These are phyloP conservation scores for Talaromyces liani DNA, from an alignment of 495 filamentous ascomycete genomes.

Conservation along the genomic window DNA sequence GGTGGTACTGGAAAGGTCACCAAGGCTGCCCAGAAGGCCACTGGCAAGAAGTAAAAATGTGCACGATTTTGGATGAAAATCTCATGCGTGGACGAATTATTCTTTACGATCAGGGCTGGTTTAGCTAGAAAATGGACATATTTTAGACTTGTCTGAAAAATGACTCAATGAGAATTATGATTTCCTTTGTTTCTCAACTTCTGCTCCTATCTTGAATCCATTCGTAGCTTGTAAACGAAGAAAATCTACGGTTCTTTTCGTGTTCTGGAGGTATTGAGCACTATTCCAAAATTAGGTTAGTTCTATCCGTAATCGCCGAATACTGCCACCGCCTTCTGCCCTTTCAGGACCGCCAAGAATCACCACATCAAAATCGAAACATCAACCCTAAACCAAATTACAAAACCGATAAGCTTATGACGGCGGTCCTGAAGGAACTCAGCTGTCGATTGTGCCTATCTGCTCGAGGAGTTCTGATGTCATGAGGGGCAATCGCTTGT, in stretches of 20 bases:
- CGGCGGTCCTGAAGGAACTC: not conserved
- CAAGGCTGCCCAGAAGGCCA: constrained; percentile 61
- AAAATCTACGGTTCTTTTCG: not conserved
- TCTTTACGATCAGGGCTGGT: constrained; percentile 3
- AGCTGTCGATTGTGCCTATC: not conserved
- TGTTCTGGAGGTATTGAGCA: not conserved
- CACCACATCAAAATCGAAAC: not conserved
- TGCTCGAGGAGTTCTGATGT: not conserved
- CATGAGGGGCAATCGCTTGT: not conserved
- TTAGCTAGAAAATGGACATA: constrained; percentile 6
- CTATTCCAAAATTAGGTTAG: not conserved
- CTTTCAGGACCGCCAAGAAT: not conserved
- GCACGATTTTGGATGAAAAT: constrained; percentile 2
- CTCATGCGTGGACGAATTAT: constrained; percentile 1
- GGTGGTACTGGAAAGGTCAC: constrained; percentile 65
- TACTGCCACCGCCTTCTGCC: not conserved
- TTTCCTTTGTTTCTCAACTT: constrained; percentile 2
- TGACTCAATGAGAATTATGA: constrained; percentile 7
- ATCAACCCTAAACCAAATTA: not conserved
- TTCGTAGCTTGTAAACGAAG: not conserved
- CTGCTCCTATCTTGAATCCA: not conserved
- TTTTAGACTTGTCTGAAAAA: constrained; percentile 6
- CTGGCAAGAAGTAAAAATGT: constrained; percentile 52
- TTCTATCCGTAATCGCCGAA: not conserved
- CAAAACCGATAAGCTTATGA: not conserved